phyloP scores from a whole-genome alignment of 208 protist species.

The Trypanosoma mega region DNA sequence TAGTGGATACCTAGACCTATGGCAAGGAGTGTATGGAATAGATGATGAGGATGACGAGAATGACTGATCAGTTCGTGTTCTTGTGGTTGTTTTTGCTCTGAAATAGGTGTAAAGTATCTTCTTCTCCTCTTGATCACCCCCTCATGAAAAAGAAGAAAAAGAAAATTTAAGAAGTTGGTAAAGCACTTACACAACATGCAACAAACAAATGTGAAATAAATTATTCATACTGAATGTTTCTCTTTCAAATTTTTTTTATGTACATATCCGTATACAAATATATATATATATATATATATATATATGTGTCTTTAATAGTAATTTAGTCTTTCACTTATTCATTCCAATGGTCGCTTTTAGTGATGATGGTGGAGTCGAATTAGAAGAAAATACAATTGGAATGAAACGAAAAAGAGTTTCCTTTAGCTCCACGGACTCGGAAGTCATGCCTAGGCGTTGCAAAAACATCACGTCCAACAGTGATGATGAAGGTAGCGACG shows the following conservation, averaged over 20 bases:
- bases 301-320: too few relatives aligned
- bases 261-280: too few relatives aligned
- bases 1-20: conserved; percentile 74
- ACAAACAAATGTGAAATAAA: too few relatives aligned
- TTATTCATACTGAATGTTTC: too few relatives aligned
- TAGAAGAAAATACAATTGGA: conserved; percentile 9
- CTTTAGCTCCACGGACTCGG: conserved; percentile 84
- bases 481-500: conserved; percentile 1
- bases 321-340: too few relatives aligned
- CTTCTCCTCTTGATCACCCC: too few relatives aligned
- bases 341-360: conserved; percentile 4
- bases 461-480: conserved; percentile 7
- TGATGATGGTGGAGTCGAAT: not conserved
- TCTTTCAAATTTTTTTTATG: too few relatives aligned
- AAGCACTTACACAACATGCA: too few relatives aligned
- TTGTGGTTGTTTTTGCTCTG: not conserved
- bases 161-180: too few relatives aligned
- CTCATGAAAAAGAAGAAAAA: too few relatives aligned
- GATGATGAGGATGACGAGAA: conserved; percentile 68
- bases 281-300: too few relatives aligned
- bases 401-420: conserved; percentile 41
- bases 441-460: conserved; percentile 45
- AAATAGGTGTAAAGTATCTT: not conserved
- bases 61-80: not conserved
- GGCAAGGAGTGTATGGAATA: conserved; percentile 71